Conservation (phyloP, 176 grass and related monocot genomes). For the Zea luxurians region DNA sequence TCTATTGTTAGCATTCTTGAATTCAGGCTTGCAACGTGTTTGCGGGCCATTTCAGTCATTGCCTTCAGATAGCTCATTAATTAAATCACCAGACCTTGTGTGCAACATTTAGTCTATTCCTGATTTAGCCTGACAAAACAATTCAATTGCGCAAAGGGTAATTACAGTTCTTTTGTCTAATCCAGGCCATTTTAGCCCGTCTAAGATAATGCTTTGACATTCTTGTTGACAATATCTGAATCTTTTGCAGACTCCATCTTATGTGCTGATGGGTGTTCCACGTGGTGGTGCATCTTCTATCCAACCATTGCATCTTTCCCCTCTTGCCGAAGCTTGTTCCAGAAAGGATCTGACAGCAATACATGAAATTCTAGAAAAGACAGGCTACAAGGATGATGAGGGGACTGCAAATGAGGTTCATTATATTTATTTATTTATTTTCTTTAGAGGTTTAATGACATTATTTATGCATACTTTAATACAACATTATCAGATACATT, state of each 20-base stretch:
- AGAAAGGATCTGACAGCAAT: conserved; percentile 97
- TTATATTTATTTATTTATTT: conserved; percentile 17
- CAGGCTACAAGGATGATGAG: conserved; percentile 93
- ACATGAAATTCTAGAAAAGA: conserved; percentile 92
- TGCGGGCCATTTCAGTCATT: conserved; percentile 25
- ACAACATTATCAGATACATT: conserved; percentile 6
- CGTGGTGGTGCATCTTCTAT: conserved; percentile 60
- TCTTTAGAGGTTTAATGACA: neutral
- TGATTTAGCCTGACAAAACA: conserved; percentile 3
- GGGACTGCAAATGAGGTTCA: conserved; percentile 96
- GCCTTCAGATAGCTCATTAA: conserved; percentile 12
- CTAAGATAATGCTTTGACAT: neutral
- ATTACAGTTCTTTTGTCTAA: conserved; percentile 3
- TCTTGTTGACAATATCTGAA: conserved; percentile 22
- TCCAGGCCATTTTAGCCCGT: neutral
- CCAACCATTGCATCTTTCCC: conserved; percentile 73
- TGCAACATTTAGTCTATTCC: neutral
- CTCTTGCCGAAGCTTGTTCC: conserved; percentile 95
- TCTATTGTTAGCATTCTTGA: conserved; percentile 3
- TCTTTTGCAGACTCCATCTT: conserved; percentile 78
- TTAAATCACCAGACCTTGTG: neutral
- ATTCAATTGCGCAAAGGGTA: neutral
- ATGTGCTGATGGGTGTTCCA: conserved; percentile 84
- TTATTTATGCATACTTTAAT: neutral
- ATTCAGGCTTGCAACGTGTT: conserved; percentile 12